Conservation (phyloP, 257 asterid genomes). For the Leonotis leonurus region DNA sequence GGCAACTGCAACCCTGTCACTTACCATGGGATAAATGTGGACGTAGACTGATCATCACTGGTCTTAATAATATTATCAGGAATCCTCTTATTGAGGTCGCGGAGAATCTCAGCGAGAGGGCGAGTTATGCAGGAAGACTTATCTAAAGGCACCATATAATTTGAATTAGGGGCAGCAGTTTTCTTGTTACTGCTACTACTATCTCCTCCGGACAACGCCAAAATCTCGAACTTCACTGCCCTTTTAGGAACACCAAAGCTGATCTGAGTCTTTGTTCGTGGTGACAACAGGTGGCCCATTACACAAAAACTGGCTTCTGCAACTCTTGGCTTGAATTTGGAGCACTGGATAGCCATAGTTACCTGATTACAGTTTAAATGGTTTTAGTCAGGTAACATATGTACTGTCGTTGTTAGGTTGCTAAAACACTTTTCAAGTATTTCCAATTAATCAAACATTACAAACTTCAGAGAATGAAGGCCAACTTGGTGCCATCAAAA, state of each 20-base stretch:
- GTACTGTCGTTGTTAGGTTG: no score
- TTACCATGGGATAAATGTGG: slow-evolving; percentile 78
- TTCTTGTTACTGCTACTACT: slow-evolving; percentile 40
- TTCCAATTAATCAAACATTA: no score
- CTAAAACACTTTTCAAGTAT: no score
- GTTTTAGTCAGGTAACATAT: no score
- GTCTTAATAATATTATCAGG: slow-evolving; percentile 80
- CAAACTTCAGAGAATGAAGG: no score
- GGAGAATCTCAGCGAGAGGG: slow-evolving; percentile 87
- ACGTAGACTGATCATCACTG: slow-evolving; percentile 44
- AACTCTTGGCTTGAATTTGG: slow-evolving; percentile 23
- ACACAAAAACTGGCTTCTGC: slow-evolving; percentile 21
- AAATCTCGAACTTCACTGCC: slow-evolving; percentile 24
- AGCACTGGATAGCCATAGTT: slow-evolving; percentile 36
- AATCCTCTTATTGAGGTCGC: slow-evolving; percentile 88
- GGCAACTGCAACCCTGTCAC: slow-evolving; percentile 6
- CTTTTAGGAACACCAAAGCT: slow-evolving; percentile 18
- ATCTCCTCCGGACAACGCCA: slow-evolving; percentile 36
- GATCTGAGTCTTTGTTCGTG: slow-evolving; percentile 9
- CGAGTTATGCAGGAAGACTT: slow-evolving; percentile 78
- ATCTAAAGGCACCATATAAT: slow-evolving; percentile 88
- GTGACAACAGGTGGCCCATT: slow-evolving; percentile 12
- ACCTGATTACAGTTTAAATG: no score
- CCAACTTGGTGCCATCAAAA: no score
- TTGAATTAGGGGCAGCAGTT: slow-evolving; percentile 57